phyloP scores from a whole-genome alignment of 1,284 basidiomycete genomes.

The Wallemia hederae region DNA sequence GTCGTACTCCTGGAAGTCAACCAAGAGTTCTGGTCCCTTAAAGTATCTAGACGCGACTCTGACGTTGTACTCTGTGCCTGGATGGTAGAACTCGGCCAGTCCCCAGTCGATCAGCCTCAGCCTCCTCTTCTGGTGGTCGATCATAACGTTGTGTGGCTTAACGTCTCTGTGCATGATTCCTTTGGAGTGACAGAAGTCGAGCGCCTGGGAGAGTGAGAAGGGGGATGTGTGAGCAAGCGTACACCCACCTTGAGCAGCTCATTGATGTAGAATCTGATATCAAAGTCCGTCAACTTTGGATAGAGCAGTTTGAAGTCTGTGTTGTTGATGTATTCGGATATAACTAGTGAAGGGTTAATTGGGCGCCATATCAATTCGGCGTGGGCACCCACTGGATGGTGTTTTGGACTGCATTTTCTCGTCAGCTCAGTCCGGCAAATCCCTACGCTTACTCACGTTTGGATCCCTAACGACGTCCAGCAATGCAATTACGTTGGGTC shows the following conservation, averaged over 20 bases:
- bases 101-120: conserved; percentile 96
- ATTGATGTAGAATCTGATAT: conserved; percentile 88
- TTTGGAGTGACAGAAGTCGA: conserved; percentile 93
- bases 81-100: conserved; percentile 93
- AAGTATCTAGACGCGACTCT: conserved; percentile 92
- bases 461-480: conserved; percentile 80
- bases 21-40: conserved; percentile 87
- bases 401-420: conserved; percentile 75
- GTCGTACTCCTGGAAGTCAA: conserved; percentile 95
- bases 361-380: neutral
- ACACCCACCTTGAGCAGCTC: conserved; percentile 60
- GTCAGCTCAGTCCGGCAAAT: neutral
- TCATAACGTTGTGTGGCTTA: conserved; percentile 99
- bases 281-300: conserved; percentile 74
- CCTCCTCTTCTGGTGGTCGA: conserved; percentile 90
- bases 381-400: conserved; percentile 29
- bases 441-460: conserved; percentile 14
- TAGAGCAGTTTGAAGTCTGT: conserved; percentile 95
- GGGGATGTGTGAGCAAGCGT: neutral
- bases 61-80: conserved; percentile 91
- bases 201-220: conserved; percentile 26
- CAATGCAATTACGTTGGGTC: conserved; percentile 58
- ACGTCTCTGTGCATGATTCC: conserved; percentile 99
- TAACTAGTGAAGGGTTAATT: neutral
- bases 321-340: conserved; percentile 21